Evolutionary conservation across 2,329 filamentous ascomycete species (phyloP), one percentile per base, ranked within the genome.

Genomic region (Thielaviopsis ethacetica): DNA sequence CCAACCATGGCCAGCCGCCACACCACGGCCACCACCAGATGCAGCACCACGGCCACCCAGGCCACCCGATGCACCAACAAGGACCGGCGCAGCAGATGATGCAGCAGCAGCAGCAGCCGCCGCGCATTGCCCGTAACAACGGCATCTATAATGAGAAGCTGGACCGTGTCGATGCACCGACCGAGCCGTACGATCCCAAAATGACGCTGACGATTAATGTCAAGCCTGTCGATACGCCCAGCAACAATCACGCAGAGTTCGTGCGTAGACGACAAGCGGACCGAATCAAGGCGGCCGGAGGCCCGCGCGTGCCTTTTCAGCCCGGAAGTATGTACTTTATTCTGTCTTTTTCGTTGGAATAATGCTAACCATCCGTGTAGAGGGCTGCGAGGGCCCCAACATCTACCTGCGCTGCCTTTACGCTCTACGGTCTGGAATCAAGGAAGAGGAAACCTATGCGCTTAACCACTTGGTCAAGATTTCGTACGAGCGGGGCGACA

Each of bases 381-480:
- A 72, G 64, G 81, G 81, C 6, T 86, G 83, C 65, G 83, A 86
- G 62, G 88, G 88, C 1, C 87, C 88, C 1, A 93, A 94, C 67
- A 95, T 96, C 63, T 97, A 96, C 67, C 85, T 91, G 54, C 84
- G 91, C 51, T 94, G 89, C 63, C 78, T 95, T 44, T 84, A 91
- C 64, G 85, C 91, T 4, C 74, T 98, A 26, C 86, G 87, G 62
- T 95, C 89, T 15, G 82, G 82, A 2, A 81, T 95, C 26, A 79
- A 80, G 3, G 79, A 84, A 13, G 91, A 98, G 68, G 86, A 96
- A 66, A 84, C 88, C n/a, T 97, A 94, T 71, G 91, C 90, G 0
- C 75, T 97, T 12, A 89, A 95, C 65, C 91, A 97, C 66, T 74
- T 97, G 3, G 90, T 97, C 61, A 95, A 95, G 68, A 96, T 97